Base-by-base conservation (phyloP, 139 green algal genomes). In the Chlorella ohadii region DNA sequence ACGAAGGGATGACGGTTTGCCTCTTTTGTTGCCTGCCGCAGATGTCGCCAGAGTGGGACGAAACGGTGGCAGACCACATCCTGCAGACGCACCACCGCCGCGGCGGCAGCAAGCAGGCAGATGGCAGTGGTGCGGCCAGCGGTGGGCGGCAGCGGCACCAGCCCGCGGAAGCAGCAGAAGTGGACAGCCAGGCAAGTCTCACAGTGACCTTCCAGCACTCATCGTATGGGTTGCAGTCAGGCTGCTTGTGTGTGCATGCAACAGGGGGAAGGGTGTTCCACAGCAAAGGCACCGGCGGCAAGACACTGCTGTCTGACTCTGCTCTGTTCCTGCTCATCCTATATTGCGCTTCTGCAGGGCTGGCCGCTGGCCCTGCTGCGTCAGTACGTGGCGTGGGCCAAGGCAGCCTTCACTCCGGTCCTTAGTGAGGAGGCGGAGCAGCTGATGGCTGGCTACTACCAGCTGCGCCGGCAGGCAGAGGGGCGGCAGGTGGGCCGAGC, bases 381-480 rank as follows among this genome's bases (percentile, higher is more conserved):
- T 20, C 86, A 91, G 33, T 98, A 99, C 81, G 87, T 99, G 6
- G 39, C 72, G 0, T 97, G 95, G 92, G 89, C 88, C 22, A 91
- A 91, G n/a, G 39, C 51, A 15, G 55, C 38, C 1, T 89, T 89
- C 51, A 39, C 84, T 15, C 94, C 94, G 22, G 31, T 64, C 4
- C 81, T 98, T 74, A 88, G 44, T 11, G 23, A 77, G 0, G 88
- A 91, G 17, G 93, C 94, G 33, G 87, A 94, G 82, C 36, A 67
- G 61, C 85, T 97, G 44, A 81, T 98, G 34, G 65, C 86, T 33
- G 84, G 75, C 4, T 98, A 98, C 88, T 98, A 96, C 82, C 90
- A 94, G 64, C 28, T 78, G 66, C 88, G 92, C 79, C 79, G 94
- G 66, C 65, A 20, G 85, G 87, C 56, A 67, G 41, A 75, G 65